phyloP scores from a whole-genome alignment of 306 rosid genomes.

The Psophocarpus tetragonolobus region DNA sequence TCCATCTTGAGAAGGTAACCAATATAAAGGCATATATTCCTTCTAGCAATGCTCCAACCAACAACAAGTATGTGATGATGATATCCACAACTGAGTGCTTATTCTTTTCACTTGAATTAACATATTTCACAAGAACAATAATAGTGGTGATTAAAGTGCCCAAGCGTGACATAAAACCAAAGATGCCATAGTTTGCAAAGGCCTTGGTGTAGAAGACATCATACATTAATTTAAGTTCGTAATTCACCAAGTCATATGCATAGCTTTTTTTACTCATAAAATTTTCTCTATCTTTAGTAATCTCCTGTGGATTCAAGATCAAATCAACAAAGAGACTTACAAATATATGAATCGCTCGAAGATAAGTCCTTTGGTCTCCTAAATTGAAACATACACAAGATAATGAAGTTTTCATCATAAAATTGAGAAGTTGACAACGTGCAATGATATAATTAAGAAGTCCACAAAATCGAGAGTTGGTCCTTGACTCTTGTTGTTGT shows the following conservation, averaged over 20 bases:
- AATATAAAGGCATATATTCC: background rate
- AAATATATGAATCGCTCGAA: background rate
- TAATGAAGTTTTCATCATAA: too few species aligned
- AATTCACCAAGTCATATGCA: too few species aligned
- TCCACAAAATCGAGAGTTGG: too few species aligned
- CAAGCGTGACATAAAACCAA: background rate
- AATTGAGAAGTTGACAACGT: too few species aligned
- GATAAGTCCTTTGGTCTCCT: background rate
- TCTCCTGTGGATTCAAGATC: background rate
- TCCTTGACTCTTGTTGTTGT: too few species aligned
- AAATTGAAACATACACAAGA: too few species aligned
- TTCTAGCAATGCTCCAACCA: background rate
- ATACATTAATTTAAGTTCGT: background rate
- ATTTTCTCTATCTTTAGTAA: background rate
- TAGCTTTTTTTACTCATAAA: too few species aligned
- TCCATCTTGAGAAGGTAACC: background rate
- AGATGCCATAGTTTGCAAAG: background rate
- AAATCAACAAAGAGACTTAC: background rate
- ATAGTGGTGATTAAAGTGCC: background rate
- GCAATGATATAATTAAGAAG: too few species aligned
- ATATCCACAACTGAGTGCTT: background rate
- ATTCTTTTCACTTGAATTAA: background rate
- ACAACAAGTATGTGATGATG: background rate
- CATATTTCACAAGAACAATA: background rate
- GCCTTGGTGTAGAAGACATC: background rate